Conservation (phyloP, 129 eudicot genomes). For the sunflower (Helianthus annuus) region HanXRQr2.0-SUNRISE NC_035436.2:99331603-99332102, state of each 20-base stretch:
- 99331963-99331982: slow-evolving; percentile 72
- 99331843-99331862: slow-evolving; percentile 72
- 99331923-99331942: slow-evolving; percentile 97
- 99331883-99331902: slow-evolving; percentile 81
- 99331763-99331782: background rate
- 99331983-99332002: slow-evolving; percentile 81
- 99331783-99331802: background rate
- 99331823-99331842: slow-evolving; percentile 88
- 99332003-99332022: slow-evolving; percentile 29
- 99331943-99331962: slow-evolving; percentile 78
- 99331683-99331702: too few species aligned
- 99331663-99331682: too few species aligned
- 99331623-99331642: too few species aligned
- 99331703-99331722: too few species aligned
- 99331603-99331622: too few species aligned
- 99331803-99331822: slow-evolving; percentile 75
- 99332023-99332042: background rate
- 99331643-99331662: too few species aligned
- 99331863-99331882: slow-evolving; percentile 62
- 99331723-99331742: too few species aligned
- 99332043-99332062: background rate
- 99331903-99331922: slow-evolving; percentile 75
- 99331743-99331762: too few species aligned
- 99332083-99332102: slow-evolving; percentile 20
- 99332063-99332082: slow-evolving; percentile 18